These are phyloP conservation scores for Fermentozyma sake DNA, from an alignment of 1,139 yeast species.

Conservation along the genomic window DNA sequence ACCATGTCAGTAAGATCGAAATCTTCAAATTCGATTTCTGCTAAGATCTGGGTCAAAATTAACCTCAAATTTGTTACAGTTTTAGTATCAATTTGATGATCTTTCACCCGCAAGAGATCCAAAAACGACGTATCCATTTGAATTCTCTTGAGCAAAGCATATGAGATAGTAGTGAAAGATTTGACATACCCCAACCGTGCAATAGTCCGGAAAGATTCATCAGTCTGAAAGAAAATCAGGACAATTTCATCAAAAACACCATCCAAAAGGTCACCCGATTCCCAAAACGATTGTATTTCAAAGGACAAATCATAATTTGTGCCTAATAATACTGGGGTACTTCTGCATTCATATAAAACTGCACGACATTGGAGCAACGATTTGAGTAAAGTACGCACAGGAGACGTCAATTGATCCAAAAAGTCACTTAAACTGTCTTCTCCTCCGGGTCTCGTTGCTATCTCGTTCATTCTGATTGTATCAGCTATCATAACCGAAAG, in stretches of 20 bases:
- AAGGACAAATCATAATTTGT: constrained; percentile 11
- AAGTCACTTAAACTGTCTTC: constrained; percentile 28
- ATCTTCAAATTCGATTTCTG: constrained; percentile 1
- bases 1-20: neutral
- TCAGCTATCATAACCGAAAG: constrained; percentile 42
- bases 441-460: constrained; percentile 45
- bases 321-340: constrained; percentile 13
- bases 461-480: constrained; percentile 55
- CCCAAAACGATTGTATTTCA: constrained; percentile 24
- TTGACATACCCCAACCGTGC: constrained; percentile 28
- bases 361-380: constrained; percentile 35
- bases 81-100: neutral
- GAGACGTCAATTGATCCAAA: constrained; percentile 27
- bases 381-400: constrained; percentile 32
- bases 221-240: constrained; percentile 39
- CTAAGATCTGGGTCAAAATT: constrained; percentile 1
- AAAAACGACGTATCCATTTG: neutral
- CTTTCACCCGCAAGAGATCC: constrained; percentile 1
- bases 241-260: constrained; percentile 37
- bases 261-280: constrained; percentile 18
- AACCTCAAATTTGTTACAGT: neutral
- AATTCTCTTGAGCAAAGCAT: constrained; percentile 14
- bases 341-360: constrained; percentile 16
- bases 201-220: constrained; percentile 36
- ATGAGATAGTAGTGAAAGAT: constrained; percentile 19